Evolutionary conservation across 768 basidiomycete genomes (phyloP).

Genomic region (Sutorius australiensis): DNA sequence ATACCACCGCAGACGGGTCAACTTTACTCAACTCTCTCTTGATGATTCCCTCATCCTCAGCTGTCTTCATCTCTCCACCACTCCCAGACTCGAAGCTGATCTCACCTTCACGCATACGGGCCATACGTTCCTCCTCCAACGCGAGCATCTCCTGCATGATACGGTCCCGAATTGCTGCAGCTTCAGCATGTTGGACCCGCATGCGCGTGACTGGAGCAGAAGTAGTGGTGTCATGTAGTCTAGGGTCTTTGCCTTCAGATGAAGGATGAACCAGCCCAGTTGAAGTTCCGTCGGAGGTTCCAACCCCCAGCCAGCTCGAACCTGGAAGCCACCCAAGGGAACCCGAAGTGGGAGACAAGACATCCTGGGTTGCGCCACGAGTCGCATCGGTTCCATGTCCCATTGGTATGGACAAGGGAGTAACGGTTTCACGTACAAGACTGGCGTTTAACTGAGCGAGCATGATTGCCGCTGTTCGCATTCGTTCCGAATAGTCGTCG

Average conservation of each 20-base stretch:
- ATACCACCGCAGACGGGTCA: constrained; percentile 93
- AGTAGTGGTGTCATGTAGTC: constrained; percentile 24
- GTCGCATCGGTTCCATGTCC: constrained; percentile 1
- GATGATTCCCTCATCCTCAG: constrained; percentile 92
- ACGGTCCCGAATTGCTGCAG: constrained; percentile 84
- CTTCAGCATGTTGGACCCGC: constrained; percentile 78
- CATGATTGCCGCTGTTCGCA: constrained; percentile 99
- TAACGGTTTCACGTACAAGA: constrained; percentile 53
- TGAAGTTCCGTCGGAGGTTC: constrained; percentile 20
- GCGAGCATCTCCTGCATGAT: constrained; percentile 99
- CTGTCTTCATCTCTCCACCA: constrained; percentile 51
- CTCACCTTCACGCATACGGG: constrained; percentile 79
- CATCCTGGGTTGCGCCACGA: constrained; percentile 10
- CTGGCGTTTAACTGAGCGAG: constrained; percentile 91
- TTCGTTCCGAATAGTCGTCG: constrained; percentile 97
- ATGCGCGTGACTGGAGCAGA: constrained; percentile 46
- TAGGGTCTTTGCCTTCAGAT: constrained; percentile 20
- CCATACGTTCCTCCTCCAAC: constrained; percentile 94
- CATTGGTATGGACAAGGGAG: constrained; percentile 16
- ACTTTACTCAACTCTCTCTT: constrained; percentile 88
- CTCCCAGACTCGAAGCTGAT: constrained; percentile 52
- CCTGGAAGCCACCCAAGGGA: constrained; percentile 52
- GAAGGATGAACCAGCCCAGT: constrained; percentile 32
- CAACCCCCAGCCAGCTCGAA: constrained; percentile 46
- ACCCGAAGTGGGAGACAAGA: constrained; percentile 20